phyloP scores from a whole-genome alignment of 2,329 filamentous ascomycete species.

The Cercospora zeae-maydis region DNA sequence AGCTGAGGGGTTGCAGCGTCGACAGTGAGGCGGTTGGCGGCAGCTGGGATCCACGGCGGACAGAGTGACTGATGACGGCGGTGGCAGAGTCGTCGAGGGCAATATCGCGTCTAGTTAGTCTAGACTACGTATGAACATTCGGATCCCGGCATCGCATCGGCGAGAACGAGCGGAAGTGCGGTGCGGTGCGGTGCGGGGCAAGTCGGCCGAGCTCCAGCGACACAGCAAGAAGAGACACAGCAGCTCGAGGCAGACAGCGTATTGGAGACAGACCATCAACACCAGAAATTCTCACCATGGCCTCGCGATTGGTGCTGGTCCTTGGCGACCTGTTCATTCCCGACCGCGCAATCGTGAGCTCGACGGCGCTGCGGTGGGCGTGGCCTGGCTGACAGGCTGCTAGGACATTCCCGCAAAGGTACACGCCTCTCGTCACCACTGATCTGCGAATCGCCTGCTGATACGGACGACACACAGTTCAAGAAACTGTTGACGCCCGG shows the following conservation, averaged over 20 bases:
- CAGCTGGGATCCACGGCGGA: background rate
- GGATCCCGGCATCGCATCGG: background rate
- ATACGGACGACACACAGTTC: slow-evolving; percentile 36
- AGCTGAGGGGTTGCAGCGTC: background rate
- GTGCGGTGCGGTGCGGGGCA: too few relatives aligned
- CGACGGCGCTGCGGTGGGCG: background rate
- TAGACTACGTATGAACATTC: background rate
- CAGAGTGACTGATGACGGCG: background rate
- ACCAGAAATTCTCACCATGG: slow-evolving; percentile 52
- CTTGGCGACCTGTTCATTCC: slow-evolving; percentile 93
- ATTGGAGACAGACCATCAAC: background rate
- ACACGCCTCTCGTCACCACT: slow-evolving; percentile 27
- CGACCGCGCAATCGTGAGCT: slow-evolving; percentile 69
- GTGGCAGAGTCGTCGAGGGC: background rate
- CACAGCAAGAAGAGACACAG: background rate
- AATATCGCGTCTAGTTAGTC: too few relatives aligned
- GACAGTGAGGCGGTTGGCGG: background rate
- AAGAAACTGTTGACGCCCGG: slow-evolving; percentile 58
- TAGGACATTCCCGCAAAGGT: slow-evolving; percentile 85
- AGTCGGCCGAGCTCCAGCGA: background rate
- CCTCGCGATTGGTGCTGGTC: slow-evolving; percentile 85
- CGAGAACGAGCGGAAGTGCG: background rate
- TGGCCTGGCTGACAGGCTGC: slow-evolving; percentile 27
- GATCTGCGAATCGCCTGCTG: slow-evolving; percentile 6
- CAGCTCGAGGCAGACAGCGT: background rate